Evolutionary conservation across 805 yeast species (phyloP), one percentile per base, ranked within the genome.

Genomic region (Starmerella asiatica): DNA sequence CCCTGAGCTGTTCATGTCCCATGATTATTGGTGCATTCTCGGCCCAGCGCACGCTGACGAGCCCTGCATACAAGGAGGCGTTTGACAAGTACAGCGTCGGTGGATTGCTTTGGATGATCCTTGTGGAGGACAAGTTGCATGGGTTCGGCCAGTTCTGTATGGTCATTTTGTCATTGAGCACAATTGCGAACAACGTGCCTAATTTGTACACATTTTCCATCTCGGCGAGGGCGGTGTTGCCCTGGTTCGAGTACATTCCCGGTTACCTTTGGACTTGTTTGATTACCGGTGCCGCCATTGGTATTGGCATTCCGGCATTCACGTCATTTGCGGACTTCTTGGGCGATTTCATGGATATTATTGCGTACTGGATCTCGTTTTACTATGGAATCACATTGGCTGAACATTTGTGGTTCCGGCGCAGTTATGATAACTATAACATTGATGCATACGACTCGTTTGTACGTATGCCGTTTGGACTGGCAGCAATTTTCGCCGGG

Each of bases 141-240:
- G 86, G 84, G 8, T 83, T 86, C 52, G 95, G 95, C 47, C 77
- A 82, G 60, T 84, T 86, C 69, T 76, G 86, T 61, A 73, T 86
- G 62, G 95, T 86, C 24, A 23, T 86, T 16, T 65, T 86, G 48
- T 83, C 93, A 15, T 63, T 86, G 49, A 82, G 94, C 24, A 83
- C 94, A 24, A 79, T 86, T 42, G 77, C 94, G 49, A 84, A 83
- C 69, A 85, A 84, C 65, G 75, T 85, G 60, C 95, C 95, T 61
- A 85, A 84, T 67, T 76, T 84, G 79, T 86, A 86, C 68, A 82
- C 96, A 20, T 73, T 84, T 53, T 86, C 84, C 30, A 68, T 86
- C 56, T 76, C 85, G 49, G 84, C 85, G 27, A 96, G 86, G 64
- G 75, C 91, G 32, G 64, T 80, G 53, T 80, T 88, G 80, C 73